Base-by-base conservation (phyloP, 1,139 yeast species). In the Pichia sp. region DNA sequence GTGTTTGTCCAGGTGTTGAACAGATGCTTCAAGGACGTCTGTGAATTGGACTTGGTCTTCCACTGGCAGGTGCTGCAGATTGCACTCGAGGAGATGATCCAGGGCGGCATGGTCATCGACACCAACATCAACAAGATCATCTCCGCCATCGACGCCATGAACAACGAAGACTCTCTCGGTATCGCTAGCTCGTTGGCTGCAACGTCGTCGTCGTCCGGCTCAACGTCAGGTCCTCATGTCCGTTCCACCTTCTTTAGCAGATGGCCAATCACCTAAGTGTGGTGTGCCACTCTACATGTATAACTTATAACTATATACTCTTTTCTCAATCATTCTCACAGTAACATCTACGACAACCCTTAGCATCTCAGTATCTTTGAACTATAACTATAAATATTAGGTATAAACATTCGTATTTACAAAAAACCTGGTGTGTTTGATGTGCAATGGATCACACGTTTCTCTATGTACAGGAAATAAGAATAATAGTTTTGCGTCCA, bases 31-130 rank as follows among this genome's bases (percentile, higher is more conserved):
- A 83, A 83, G 54, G 91, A 91, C 59, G 99, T 93, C 7, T 91
- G 97, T 66, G 99, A 93, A 64, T 74, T 93, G 56, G 99, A 93
- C 66, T 73, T 93, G 57, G 97, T 94, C 21, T 91, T 90, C 67
- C 97, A 97, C 22, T 93, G 98, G 97, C 97, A 93, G 66, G 95
- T 90, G 14, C 70, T 93, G 38, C 96, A 93, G 62, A 85, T 96
- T 2, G 97, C 93, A 4, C 68, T 93, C 47, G 93, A 85, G 61
- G 98, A 94, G 60, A 86, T 93, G 36, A 85, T 93, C 1, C 99
- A 93, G 63, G 99, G 98, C 27, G 99, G 99, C 0, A 85, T 94
- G 95, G 99, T 93, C n/a, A 88, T 94, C 34, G 99, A 93, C 64
- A 91, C 99, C 1, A 89, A 85, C 58, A 88, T 90, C 24, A 66